phyloP scores from a whole-genome alignment of 2,329 filamentous ascomycete genomes.

The Monilinia laxa region DNA sequence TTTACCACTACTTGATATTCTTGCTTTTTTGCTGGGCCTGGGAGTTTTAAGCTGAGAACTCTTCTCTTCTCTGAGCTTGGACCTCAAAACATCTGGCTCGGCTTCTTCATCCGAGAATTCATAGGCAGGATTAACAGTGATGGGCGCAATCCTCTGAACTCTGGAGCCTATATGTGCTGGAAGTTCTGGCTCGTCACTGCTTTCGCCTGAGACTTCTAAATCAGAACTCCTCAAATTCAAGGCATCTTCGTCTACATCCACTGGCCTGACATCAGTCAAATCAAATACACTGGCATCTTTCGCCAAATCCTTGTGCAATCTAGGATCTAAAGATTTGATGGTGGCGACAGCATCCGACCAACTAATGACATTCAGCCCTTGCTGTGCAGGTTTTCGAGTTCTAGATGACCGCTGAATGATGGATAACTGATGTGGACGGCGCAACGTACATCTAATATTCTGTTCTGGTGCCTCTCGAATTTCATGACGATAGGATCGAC shows the following conservation, averaged over 20 bases:
- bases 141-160: conserved; percentile 5
- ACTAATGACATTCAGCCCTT: conserved; percentile 35
- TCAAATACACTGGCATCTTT: conserved; percentile 31
- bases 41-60: background rate
- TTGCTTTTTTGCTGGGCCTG: background rate
- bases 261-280: conserved; percentile 16
- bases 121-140: conserved; percentile 8
- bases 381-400: conserved; percentile 32
- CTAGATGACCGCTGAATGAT: conserved; percentile 27
- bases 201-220: background rate
- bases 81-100: background rate
- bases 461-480: background rate
- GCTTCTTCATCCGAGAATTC: conserved; percentile 24
- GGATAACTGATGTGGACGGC: background rate
- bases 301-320: conserved; percentile 35
- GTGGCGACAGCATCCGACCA: conserved; percentile 38
- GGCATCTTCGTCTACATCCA: conserved; percentile 9
- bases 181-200: conserved; percentile 11
- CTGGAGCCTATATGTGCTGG: background rate
- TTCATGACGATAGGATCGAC: background rate
- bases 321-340: conserved; percentile 36
- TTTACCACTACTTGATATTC: background rate
- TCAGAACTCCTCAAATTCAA: conserved; percentile 1
- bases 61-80: background rate
- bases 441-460: background rate